Percentiles rank a stretch among this genome's conserved stretches.
phyloP scores from a whole-genome alignment of 2,329 filamentous ascomycete species.

The Fusarium kyushuense region DNA sequence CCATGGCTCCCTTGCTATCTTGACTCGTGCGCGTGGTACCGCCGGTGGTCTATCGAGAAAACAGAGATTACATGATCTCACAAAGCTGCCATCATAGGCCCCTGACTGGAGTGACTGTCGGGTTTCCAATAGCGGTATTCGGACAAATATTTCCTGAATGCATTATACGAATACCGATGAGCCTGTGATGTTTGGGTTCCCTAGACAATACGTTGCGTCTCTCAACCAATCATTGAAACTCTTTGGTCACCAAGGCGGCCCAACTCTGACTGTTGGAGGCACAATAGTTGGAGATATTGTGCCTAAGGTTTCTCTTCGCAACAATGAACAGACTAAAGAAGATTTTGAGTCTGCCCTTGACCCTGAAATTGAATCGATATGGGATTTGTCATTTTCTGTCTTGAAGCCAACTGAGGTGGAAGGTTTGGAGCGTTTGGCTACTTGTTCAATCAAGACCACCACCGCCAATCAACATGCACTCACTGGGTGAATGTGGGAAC shows the following conservation, averaged over 20 bases:
- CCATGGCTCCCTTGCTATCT: background rate
- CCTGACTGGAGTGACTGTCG: background rate
- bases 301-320: too few species aligned
- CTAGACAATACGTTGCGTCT: background rate
- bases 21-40: background rate
- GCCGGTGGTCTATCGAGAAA: background rate
- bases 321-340: too few species aligned
- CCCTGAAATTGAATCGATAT: too few species aligned
- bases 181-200: background rate
- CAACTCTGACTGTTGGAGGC: too few species aligned
- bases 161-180: background rate
- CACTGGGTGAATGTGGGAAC: too few species aligned
- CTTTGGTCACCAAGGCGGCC: background rate
- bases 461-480: too few species aligned
- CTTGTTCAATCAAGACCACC: too few species aligned
- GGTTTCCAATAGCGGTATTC: background rate
- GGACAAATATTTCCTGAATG: background rate
- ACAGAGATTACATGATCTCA: background rate
- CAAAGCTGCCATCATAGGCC: background rate
- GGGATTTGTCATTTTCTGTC: too few species aligned
- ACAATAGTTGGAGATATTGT: too few species aligned
- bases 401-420: too few species aligned
- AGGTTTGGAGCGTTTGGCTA: too few species aligned
- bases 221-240: background rate
- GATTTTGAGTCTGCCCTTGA: too few species aligned